Base-by-base conservation (phyloP, 805 yeast genomes). In the Ogataea kodamae region DNA sequence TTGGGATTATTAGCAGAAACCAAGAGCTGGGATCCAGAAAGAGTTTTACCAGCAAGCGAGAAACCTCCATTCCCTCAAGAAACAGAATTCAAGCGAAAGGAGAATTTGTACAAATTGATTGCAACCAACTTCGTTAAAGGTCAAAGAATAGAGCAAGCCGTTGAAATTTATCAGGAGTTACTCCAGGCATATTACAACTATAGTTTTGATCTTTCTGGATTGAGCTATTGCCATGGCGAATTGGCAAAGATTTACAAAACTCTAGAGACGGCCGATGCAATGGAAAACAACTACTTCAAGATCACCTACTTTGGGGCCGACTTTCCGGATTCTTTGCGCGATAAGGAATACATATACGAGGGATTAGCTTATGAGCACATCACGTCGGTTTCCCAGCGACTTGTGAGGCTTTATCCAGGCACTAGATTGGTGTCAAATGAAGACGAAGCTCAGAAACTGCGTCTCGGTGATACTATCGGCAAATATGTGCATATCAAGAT, bases 341-440 rank as follows among this genome's bases (percentile, higher is more conserved):
- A 84, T 28, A 76, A 81, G 50, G 78, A 78, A 40, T 87, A 81
- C 54, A 81, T 87, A 33, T 84, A 80, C 52, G 95, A 87, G 60
- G 95, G 96, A 5, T 67, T 76, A 33, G 87, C 95, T 18, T 87
- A 83, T 62, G 96, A 87, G 55, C 92, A 84, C 57, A 78, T 87
- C 39, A 77, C 88, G 2, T 78, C 90, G 3, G 82, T 87, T 55
- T 87, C 82, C 49, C 84, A 80, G 49, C 68, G 95, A 46, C 62
- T 88, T 40, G 69, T 80, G 47, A 74, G 78, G 50, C 59, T 83
- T 28, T 83, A 85, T 56, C 94, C 92, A 18, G 95, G 95, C 31
- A 85, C 95, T 1, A 72, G 80, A 36, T 74, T 86, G 33, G 65
- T 86, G 21, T 64, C 77, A 17, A 72, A 65, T 41, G 67, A 62